Conservation (phyloP, 2,329 filamentous ascomycete genomes). For the Cordyceps cicadae region DNA sequence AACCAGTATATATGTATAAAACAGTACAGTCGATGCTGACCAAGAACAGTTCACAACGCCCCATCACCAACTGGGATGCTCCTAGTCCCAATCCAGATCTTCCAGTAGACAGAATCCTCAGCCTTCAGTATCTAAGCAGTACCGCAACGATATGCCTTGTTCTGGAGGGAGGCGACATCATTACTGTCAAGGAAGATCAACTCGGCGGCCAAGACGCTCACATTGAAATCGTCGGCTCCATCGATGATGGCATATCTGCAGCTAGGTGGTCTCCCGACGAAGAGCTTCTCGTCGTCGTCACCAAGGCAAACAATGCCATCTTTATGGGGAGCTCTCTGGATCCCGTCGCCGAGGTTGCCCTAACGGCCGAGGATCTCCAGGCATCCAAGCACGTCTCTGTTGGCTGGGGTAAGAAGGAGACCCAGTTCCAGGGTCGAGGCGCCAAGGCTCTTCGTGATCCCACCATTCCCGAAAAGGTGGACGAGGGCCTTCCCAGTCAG, state of each 20-base stretch:
- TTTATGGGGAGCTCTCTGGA: slow-evolving; percentile 94
- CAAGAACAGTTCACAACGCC: slow-evolving; percentile 21
- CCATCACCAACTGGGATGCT: slow-evolving; percentile 81
- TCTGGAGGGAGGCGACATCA: slow-evolving; percentile 82
- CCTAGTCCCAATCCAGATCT: slow-evolving; percentile 71
- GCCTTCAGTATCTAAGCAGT: slow-evolving; percentile 79
- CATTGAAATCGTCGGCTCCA: slow-evolving; percentile 91
- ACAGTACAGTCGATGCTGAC: slow-evolving; percentile 15
- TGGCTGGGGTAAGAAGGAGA: slow-evolving; percentile 97
- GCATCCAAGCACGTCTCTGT: slow-evolving; percentile 92
- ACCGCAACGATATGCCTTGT: slow-evolving; percentile 70
- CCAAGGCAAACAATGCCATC: slow-evolving; percentile 67
- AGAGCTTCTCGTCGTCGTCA: slow-evolving; percentile 77
- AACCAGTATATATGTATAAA: neutral
- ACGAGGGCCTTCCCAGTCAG: slow-evolving; percentile 67
- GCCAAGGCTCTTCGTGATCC: slow-evolving; percentile 83
- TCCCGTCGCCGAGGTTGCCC: slow-evolving; percentile 63
- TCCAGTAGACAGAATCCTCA: slow-evolving; percentile 64
- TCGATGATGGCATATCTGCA: slow-evolving; percentile 83
- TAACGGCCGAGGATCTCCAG: slow-evolving; percentile 69
- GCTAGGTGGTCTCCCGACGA: slow-evolving; percentile 94
- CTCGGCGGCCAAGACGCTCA: slow-evolving; percentile 53
- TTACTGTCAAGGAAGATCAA: slow-evolving; percentile 64
- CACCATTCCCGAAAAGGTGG: slow-evolving; percentile 86
- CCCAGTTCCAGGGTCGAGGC: slow-evolving; percentile 89